Evolutionary conservation across 2,329 filamentous ascomycete species (phyloP).

Genomic region (Aspergillus hortae): DNA sequence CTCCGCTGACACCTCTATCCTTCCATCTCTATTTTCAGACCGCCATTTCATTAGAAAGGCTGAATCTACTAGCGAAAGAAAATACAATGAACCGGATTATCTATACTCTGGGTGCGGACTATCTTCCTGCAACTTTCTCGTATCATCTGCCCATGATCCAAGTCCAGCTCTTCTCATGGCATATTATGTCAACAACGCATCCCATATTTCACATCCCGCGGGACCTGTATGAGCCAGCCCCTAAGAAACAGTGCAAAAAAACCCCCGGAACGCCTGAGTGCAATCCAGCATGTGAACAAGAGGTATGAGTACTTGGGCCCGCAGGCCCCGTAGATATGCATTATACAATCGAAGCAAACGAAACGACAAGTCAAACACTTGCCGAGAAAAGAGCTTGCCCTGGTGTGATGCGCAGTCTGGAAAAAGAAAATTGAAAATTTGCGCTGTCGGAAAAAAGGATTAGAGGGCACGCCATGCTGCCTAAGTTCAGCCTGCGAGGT

Average conservation of each 20-base stretch:
- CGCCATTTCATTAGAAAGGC: no score
- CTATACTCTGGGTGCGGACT: slow-evolving; percentile 7
- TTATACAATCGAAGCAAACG: not conserved
- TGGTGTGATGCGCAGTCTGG: not conserved
- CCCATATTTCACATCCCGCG: slow-evolving; percentile 4
- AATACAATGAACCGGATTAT: not conserved
- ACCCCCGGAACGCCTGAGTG: slow-evolving; percentile 10
- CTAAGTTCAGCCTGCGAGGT: no score
- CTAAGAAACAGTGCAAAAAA: slow-evolving; percentile 1
- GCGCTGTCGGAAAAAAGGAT: no score
- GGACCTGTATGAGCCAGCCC: not conserved
- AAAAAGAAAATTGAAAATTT: not conserved
- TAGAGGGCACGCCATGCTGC: no score
- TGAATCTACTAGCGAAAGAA: not conserved
- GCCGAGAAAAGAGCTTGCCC: not conserved
- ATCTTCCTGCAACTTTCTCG: slow-evolving; percentile 16
- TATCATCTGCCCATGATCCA: slow-evolving; percentile 15
- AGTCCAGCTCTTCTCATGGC: slow-evolving; percentile 18
- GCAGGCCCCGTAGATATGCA: not conserved
- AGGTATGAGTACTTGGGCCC: not conserved
- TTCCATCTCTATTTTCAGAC: no score
- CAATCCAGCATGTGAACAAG: slow-evolving; percentile 3
- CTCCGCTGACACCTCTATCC: no score
- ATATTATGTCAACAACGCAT: slow-evolving; percentile 11
- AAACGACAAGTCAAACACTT: not conserved